Percentiles rank a stretch among this genome's conserved stretches.
phyloP scores from a whole-genome alignment of 169 alveolate genomes.

The Babesia ovata region DNA sequence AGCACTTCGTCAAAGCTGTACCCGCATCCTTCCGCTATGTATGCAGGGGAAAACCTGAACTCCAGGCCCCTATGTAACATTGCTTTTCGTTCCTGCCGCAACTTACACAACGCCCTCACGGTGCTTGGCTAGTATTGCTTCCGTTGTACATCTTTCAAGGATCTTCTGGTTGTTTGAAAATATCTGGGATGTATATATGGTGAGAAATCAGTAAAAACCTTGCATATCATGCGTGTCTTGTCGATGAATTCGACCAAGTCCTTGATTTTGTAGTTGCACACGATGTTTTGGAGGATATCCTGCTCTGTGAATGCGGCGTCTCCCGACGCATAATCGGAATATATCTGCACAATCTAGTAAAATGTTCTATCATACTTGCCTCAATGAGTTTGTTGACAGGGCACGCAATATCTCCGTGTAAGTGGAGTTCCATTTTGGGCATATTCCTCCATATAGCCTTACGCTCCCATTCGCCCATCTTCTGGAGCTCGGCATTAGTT shows the following conservation, averaged over 20 bases:
- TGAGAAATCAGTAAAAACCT: slow-evolving; percentile 28
- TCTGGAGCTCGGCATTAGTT: slow-evolving; percentile 45
- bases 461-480: slow-evolving; percentile 63
- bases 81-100: neutral
- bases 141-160: slow-evolving; percentile 42
- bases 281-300: slow-evolving; percentile 44
- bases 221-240: slow-evolving; percentile 44
- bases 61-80: slow-evolving; percentile 36
- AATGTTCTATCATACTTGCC: neutral
- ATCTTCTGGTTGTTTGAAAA: slow-evolving; percentile 36
- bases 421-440: slow-evolving; percentile 66
- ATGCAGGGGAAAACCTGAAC: slow-evolving; percentile 64
- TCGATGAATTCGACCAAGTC: slow-evolving; percentile 50
- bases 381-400: slow-evolving; percentile 32
- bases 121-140: slow-evolving; percentile 59
- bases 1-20: slow-evolving; percentile 47
- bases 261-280: slow-evolving; percentile 53
- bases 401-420: slow-evolving; percentile 61
- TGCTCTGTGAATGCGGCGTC: slow-evolving; percentile 26
- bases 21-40: slow-evolving; percentile 37
- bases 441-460: slow-evolving; percentile 60
- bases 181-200: slow-evolving; percentile 29
- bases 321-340: slow-evolving; percentile 5
- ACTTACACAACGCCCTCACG: slow-evolving; percentile 67
- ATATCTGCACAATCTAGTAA: neutral